phyloP scores from a whole-genome alignment of 768 basidiomycete genomes.

The Macrocybe gigantea region DNA sequence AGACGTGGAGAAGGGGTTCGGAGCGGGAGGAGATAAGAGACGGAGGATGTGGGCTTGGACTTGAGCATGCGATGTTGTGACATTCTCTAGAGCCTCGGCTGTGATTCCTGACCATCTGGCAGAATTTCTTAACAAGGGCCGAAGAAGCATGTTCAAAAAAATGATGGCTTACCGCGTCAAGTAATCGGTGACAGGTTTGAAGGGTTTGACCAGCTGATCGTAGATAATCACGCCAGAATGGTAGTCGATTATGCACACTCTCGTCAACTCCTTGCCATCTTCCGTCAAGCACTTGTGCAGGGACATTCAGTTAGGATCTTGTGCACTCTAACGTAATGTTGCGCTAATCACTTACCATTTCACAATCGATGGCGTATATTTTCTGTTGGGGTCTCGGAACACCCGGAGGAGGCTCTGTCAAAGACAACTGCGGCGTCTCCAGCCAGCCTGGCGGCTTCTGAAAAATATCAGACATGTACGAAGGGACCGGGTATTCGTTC shows the following conservation, averaged over 20 bases:
- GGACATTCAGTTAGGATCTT: neutral
- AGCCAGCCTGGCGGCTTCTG: slow-evolving; percentile 69
- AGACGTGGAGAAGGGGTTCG: slow-evolving; percentile 38
- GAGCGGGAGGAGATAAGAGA: slow-evolving; percentile 46
- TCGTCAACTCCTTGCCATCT: slow-evolving; percentile 84
- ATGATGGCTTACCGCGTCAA: slow-evolving; percentile 64
- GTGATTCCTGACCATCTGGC: slow-evolving; percentile 92
- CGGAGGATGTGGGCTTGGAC: slow-evolving; percentile 70
- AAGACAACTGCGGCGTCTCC: slow-evolving; percentile 62
- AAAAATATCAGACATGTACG: slow-evolving; percentile 73
- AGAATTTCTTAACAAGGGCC: neutral
- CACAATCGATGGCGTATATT: slow-evolving; percentile 90
- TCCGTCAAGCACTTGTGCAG: slow-evolving; percentile 72
- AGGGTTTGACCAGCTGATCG: slow-evolving; percentile 86
- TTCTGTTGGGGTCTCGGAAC: slow-evolving; percentile 25
- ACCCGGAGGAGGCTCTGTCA: slow-evolving; percentile 16
- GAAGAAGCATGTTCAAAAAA: neutral
- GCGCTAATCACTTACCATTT: slow-evolving; percentile 66
- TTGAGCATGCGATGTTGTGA: slow-evolving; percentile 74
- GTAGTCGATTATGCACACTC: slow-evolving; percentile 82
- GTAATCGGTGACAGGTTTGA: slow-evolving; percentile 82
- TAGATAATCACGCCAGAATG: slow-evolving; percentile 67
- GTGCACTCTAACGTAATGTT: too few relatives aligned
- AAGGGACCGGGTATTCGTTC: slow-evolving; percentile 88
- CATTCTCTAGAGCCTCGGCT: slow-evolving; percentile 53